Evolutionary conservation across 2,329 filamentous ascomycete species (phyloP).

Genomic region (Ceratocystiopsis brevicomis): DNA sequence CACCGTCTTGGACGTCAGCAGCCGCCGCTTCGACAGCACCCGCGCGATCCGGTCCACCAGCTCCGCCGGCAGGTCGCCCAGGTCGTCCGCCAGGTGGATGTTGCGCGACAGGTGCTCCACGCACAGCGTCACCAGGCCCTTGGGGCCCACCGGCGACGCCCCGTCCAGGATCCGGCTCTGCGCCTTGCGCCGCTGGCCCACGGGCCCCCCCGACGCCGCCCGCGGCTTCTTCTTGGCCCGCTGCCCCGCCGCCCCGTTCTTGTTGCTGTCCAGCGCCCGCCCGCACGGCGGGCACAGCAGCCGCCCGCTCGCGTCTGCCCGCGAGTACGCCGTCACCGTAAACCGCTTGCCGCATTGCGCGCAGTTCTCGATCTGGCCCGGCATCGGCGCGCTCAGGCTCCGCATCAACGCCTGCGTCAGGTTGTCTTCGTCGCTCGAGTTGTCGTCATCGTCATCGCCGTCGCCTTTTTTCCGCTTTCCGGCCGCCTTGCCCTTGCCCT

Average conservation of each 20-base stretch:
- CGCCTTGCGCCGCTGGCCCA: constrained; percentile 49
- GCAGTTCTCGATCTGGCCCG: constrained; percentile 79
- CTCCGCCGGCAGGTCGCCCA: constrained; percentile 37
- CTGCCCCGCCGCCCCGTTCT: constrained; percentile 26
- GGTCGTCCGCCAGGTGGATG: constrained; percentile 39
- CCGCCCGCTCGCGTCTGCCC: constrained; percentile 53
- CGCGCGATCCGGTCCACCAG: constrained; percentile 40
- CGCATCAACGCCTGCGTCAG: constrained; percentile 30
- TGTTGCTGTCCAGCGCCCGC: constrained; percentile 49
- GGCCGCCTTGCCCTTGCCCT: constrained; percentile 33
- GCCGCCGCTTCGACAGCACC: constrained; percentile 39
- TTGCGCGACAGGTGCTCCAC: constrained; percentile 44
- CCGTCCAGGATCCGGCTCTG: constrained; percentile 79
- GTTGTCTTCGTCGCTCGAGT: constrained; percentile 30
- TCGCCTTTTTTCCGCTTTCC: constrained; percentile 29
- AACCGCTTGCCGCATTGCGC: constrained; percentile 73
- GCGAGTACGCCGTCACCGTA: constrained; percentile 79
- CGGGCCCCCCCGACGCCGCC: constrained; percentile 24
- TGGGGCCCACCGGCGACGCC: constrained; percentile 42
- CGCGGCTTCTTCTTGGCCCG: constrained; percentile 30
- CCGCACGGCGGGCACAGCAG: constrained; percentile 72
- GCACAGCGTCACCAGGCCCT: constrained; percentile 45
- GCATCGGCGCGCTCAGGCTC: constrained; percentile 32
- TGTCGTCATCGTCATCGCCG: constrained; percentile 15
- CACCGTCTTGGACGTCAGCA: constrained; percentile 34